Evolutionary conservation across 176 grass and related monocot genomes (phyloP).

Genomic region (Elaeis guineensis): DNA sequence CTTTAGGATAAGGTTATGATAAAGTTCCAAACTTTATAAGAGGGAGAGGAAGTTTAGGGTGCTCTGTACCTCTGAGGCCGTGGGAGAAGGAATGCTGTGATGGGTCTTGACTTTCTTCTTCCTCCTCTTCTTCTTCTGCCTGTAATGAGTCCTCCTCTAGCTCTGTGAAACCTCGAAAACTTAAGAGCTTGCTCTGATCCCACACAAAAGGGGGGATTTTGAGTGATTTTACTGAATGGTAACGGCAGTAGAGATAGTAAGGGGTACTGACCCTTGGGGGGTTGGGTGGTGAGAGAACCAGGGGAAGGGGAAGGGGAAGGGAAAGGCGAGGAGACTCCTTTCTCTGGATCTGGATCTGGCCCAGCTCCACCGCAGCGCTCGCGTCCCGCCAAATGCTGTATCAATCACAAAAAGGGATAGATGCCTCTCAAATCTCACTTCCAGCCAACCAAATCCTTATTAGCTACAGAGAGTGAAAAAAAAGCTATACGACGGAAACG

Average conservation of each 20-base stretch:
- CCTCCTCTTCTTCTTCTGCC: slow-evolving; percentile 1
- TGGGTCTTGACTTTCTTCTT: not conserved
- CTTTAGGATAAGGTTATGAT: not conserved
- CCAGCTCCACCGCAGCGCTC: slow-evolving; percentile 10
- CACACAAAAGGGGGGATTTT: no score
- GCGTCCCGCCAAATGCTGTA: slow-evolving; percentile 29
- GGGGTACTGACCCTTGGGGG: slow-evolving; percentile 20
- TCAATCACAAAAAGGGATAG: slow-evolving; percentile 5
- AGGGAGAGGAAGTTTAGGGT: not conserved
- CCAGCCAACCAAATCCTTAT: not conserved
- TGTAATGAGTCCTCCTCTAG: not conserved
- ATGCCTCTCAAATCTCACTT: not conserved
- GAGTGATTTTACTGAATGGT: no score
- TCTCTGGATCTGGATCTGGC: slow-evolving; percentile 21
- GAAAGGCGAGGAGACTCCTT: slow-evolving; percentile 13
- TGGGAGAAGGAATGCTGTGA: not conserved
- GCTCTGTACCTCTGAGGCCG: slow-evolving; percentile 32
- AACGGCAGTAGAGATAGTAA: not conserved
- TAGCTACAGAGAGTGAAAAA: not conserved
- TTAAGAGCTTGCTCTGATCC: not conserved
- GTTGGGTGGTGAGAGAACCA: slow-evolving; percentile 18
- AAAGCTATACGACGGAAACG: no score
- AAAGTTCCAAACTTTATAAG: not conserved
- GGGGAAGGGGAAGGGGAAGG: slow-evolving; percentile 2
- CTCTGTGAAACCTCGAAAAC: not conserved